Base-by-base conservation (phyloP, 78 protist genomes). In the Kipferlia bialata region DNA sequence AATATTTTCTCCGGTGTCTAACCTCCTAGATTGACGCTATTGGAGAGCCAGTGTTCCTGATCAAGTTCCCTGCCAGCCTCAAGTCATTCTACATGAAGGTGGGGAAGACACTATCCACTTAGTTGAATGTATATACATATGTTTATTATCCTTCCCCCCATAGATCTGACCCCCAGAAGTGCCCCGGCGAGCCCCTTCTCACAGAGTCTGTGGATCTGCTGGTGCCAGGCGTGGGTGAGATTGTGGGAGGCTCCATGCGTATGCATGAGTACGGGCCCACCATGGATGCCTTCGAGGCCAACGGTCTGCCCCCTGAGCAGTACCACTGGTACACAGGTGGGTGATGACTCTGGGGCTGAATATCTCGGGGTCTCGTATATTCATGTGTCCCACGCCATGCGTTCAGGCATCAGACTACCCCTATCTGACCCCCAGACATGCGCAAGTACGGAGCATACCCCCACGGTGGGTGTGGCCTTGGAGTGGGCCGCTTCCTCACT, bases 401-500 rank as follows among this genome's bases (percentile, higher is more conserved):
- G n/a, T 44, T 44, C 13, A 7, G n/a, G n/a, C 51, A 15, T 13
- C 51, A 7, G n/a, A 15, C 51, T 13, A 15, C 51, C 51, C 51
- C 51, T 44, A 7, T 7, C 51, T 7, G 51, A 7, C 51, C 51
- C 51, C n/a, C n/a, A 39, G 61, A 56, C 61, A 84, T 70, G 79
- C 70, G 96, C 34, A 81, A 79, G 53, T 93, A 71, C 70, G 98
- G 98, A 48, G 41, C 93, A 17, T 39, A 54, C 69, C 95, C 92
- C 38, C 97, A 92, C 70, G 94, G 94, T 26, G 98, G 98, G 55
- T 93, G 80, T 62, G 98, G 98, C 45, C 73, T 93, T 17, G 98
- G 98, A 32, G 57, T 93, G 24, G 96, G 87, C 71, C 83, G 98
- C 38, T 78, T 91, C 78, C 28, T 93, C 22, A 53, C 75, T 55